A percentile compares a stretch with the other conserved stretches of the same genome.
phyloP scores from a whole-genome alignment of 2,329 filamentous ascomycete genomes.

The Curvularia verruculosa region DNA sequence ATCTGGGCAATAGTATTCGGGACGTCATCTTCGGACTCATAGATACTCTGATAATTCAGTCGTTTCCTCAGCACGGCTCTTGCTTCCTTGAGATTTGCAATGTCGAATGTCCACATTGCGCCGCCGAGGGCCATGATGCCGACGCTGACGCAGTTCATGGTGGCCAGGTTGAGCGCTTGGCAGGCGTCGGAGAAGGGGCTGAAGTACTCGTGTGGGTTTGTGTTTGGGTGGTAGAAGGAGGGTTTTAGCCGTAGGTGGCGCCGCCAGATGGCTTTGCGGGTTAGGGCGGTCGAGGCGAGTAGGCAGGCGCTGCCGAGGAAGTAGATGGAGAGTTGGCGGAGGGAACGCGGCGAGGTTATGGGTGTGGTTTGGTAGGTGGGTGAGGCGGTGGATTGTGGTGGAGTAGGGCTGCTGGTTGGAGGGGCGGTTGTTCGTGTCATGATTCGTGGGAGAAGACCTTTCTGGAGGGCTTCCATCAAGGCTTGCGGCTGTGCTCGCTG shows the following conservation, averaged over 20 bases:
- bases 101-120: constrained; percentile 75
- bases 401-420: constrained; percentile 25
- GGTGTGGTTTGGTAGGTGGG: constrained; percentile 35
- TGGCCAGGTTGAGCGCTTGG: constrained; percentile 84
- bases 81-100: constrained; percentile 62
- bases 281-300: constrained; percentile 70
- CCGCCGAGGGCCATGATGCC: constrained; percentile 77
- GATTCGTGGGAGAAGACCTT: constrained; percentile 28
- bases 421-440: constrained; percentile 33
- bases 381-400: neutral
- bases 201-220: constrained; percentile 54
- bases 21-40: constrained; percentile 51
- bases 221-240: constrained; percentile 71
- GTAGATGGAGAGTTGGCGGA: constrained; percentile 72
- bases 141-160: constrained; percentile 80
- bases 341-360: constrained; percentile 56
- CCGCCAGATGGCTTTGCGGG: constrained; percentile 66
- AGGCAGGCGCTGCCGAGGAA: constrained; percentile 78
- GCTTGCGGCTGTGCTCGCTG: constrained; percentile 4
- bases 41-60: constrained; percentile 61
- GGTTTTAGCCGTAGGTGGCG: constrained; percentile 68
- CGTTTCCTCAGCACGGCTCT: constrained; percentile 63
- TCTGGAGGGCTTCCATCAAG: constrained; percentile 33
- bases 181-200: constrained; percentile 75
- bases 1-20: constrained; percentile 35